phyloP scores from a whole-genome alignment of 768 basidiomycete species.

The Boletus eberwhitei region DNA sequence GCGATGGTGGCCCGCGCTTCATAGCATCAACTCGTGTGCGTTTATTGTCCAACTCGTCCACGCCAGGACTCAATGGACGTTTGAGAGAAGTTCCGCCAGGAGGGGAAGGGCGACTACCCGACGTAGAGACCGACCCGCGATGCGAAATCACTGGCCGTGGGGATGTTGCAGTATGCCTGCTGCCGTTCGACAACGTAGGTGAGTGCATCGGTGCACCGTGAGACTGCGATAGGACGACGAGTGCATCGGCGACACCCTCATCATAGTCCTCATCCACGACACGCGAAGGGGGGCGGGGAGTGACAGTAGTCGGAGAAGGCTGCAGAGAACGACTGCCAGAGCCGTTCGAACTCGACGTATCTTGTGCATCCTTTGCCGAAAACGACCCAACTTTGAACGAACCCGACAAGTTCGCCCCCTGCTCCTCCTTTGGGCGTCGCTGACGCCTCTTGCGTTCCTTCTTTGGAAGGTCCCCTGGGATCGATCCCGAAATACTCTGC shows the following conservation, averaged over 20 bases:
- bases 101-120: conserved; percentile 62
- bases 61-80: conserved; percentile 64
- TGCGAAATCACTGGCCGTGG: conserved; percentile 49
- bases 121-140: conserved; percentile 66
- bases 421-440: conserved; percentile 44
- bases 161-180: conserved; percentile 47
- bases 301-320: conserved; percentile 65
- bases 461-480: conserved; percentile 44
- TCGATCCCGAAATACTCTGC: conserved; percentile 29
- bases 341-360: conserved; percentile 62
- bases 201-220: conserved; percentile 41
- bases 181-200: conserved; percentile 56
- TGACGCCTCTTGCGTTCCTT: conserved; percentile 55
- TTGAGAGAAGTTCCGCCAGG: conserved; percentile 52
- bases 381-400: conserved; percentile 33
- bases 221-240: conserved; percentile 64
- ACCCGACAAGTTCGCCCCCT: conserved; percentile 30
- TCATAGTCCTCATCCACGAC: conserved; percentile 92
- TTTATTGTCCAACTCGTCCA: conserved; percentile 61
- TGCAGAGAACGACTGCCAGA: conserved; percentile 63
- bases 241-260: conserved; percentile 82
- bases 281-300: conserved; percentile 59
- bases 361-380: conserved; percentile 50
- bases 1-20: conserved; percentile 53
- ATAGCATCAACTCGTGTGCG: conserved; percentile 56